Evolutionary conservation across 495 filamentous ascomycete species (phyloP).

Genomic region (Penicillium coprophilum): DNA sequence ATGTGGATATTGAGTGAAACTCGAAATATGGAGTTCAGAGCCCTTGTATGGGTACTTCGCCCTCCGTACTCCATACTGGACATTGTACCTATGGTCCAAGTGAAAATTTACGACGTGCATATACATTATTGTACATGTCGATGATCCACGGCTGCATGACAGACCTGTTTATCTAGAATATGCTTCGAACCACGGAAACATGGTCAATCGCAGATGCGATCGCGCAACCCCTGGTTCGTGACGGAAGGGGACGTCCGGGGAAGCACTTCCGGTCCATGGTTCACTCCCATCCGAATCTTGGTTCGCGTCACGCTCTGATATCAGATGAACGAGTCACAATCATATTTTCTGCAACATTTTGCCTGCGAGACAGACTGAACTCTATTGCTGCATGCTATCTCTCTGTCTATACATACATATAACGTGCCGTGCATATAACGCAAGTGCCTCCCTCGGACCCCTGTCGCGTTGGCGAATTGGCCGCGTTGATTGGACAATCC

Average conservation of each 20-base stretch:
- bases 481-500: slow-evolving; percentile 1
- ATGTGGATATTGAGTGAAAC: slow-evolving; percentile 3
- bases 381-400: neutral
- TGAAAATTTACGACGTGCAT: neutral
- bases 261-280: slow-evolving; percentile 28
- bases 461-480: slow-evolving; percentile 6
- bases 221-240: slow-evolving; percentile 16
- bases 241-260: slow-evolving; percentile 25
- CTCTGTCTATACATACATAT: neutral
- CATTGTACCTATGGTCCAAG: neutral
- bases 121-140: neutral
- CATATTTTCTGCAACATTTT: neutral
- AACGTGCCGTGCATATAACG: slow-evolving; percentile 5
- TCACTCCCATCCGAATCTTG: slow-evolving; percentile 25
- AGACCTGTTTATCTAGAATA: neutral
- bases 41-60: neutral
- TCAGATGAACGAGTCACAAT: slow-evolving; percentile 2
- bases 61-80: too few relatives aligned
- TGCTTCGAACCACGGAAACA: slow-evolving; percentile 2
- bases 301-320: slow-evolving; percentile 9
- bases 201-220: slow-evolving; percentile 6
- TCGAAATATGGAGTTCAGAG: neutral
- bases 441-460: neutral
- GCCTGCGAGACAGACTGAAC: neutral
- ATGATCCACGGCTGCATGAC: neutral